Evolutionary conservation across 805 yeast species (phyloP), one percentile per base, ranked within the genome.

Genomic region (Yamadazyma olivae): DNA sequence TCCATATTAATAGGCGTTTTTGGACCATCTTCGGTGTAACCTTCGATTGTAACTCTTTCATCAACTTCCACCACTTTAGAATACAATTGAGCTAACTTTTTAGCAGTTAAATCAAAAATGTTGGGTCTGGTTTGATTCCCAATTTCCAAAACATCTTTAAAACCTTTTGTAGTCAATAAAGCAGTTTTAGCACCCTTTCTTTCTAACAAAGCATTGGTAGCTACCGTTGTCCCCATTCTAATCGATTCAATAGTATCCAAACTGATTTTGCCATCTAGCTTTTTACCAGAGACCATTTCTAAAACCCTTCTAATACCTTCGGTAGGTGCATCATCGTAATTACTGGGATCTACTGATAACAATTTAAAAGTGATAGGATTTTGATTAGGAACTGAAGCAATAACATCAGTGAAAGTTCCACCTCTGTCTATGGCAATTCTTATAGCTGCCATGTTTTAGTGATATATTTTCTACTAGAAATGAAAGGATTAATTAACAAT

Each of bases 331-430:
- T 89, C 96, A 1, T 71, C 64, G 54, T 88, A 88, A 59, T 89
- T 88, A 19, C 72, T 67, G 0, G 96, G 95, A 49, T 88, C 96
- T 3, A 84, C 95, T 0, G 95, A 85, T n/a, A 89, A 66, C 14
- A 88, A 63, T 56, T 88, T 89, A 17, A 53, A 47, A 3, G 84
- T 77, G 15, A 74, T 69, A 51, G 82, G 88, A 61, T 36, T 64
- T 60, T 17, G 70, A 51, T 43, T 72, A 64, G 39, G 64, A 64
- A 39, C 64, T 64, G 44, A 57, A 35, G 61, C 85, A 63, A 40
- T 40, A 12, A 53, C 43, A 43, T 53, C 58, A 28, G 53, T 49
- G 30, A 53, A 53, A 5, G 58, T 53, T 25, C 58, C 58, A 36
- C 58, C 58, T 43, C 58, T 40, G 35, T 53, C 58, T 19, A 52